Evolutionary conservation across 2,329 filamentous ascomycete species (phyloP).

Genomic region (Malbranchea cinnamomea): DNA sequence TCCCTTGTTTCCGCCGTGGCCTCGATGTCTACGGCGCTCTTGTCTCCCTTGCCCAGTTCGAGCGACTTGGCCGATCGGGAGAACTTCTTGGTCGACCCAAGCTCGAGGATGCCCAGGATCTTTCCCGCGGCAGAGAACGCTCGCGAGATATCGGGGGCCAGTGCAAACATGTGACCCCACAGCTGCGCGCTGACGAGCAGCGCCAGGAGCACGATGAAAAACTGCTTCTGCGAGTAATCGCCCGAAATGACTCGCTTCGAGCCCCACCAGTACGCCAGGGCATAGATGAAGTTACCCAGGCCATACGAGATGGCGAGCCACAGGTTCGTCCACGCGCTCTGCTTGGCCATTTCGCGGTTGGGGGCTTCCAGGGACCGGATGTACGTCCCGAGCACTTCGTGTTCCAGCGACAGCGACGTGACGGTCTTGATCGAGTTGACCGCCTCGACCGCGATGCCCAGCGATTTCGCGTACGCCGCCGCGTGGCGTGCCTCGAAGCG

Average conservation of each 20-base stretch:
- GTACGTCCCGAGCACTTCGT: constrained; percentile 33
- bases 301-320: constrained; percentile 32
- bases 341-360: constrained; percentile 34
- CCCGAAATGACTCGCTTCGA: constrained; percentile 53
- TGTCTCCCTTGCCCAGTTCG: background rate
- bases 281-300: constrained; percentile 52
- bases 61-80: constrained; percentile 1
- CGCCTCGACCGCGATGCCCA: constrained; percentile 38
- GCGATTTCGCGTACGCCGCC: constrained; percentile 36
- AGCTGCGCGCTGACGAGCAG: constrained; percentile 59
- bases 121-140: constrained; percentile 47
- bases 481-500: constrained; percentile 42
- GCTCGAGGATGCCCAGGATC: constrained; percentile 33
- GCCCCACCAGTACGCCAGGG: constrained; percentile 70
- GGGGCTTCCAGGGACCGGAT: constrained; percentile 31
- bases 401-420: constrained; percentile 36
- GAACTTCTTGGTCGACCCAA: constrained; percentile 20
- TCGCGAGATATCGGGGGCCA: constrained; percentile 59
- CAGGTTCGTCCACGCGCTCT: constrained; percentile 32
- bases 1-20: constrained; percentile 6
- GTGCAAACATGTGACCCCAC: constrained; percentile 59
- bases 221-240: constrained; percentile 50
- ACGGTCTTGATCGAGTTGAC: constrained; percentile 38
- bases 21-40: constrained; percentile 10
- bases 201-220: constrained; percentile 58